A percentile compares a stretch with the other conserved stretches of the same genome.
Evolutionary conservation across 176 grass and related monocot genomes (phyloP).

Genomic region (Oryza officinalis): DNA sequence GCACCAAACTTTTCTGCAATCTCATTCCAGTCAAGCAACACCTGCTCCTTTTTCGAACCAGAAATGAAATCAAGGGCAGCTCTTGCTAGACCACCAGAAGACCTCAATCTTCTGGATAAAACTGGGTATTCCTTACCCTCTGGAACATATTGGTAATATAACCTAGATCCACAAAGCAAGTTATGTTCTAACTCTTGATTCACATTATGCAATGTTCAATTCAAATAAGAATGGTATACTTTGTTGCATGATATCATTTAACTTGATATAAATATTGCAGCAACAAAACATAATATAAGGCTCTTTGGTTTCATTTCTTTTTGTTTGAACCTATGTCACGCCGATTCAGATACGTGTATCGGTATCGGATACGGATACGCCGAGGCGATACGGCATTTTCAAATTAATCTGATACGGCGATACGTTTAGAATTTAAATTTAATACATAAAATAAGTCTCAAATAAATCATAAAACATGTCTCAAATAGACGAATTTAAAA

Average conservation of each 20-base stretch:
- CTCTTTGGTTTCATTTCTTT: neutral
- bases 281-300: neutral
- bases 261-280: neutral
- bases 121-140: conserved; percentile 84
- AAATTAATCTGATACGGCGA: too few relatives aligned
- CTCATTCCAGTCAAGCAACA: conserved; percentile 85
- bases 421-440: too few relatives aligned
- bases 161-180: conserved; percentile 46
- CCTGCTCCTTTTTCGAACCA: conserved; percentile 61
- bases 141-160: conserved; percentile 86
- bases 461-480: too few relatives aligned
- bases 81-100: conserved; percentile 43
- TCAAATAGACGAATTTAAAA: too few relatives aligned
- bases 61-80: conserved; percentile 57
- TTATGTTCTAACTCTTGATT: neutral
- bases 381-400: too few relatives aligned
- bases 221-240: neutral
- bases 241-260: neutral
- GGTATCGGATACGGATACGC: too few relatives aligned
- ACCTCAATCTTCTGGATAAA: conserved; percentile 62
- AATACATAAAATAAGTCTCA: too few relatives aligned
- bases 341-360: too few relatives aligned
- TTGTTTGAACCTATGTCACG: neutral
- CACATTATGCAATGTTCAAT: neutral
- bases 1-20: conserved; percentile 76